A percentile compares a stretch with the other conserved stretches of the same genome.
Evolutionary conservation across 179 eudicot genomes (phyloP).

Genomic region (Gypsophila paniculata): DNA sequence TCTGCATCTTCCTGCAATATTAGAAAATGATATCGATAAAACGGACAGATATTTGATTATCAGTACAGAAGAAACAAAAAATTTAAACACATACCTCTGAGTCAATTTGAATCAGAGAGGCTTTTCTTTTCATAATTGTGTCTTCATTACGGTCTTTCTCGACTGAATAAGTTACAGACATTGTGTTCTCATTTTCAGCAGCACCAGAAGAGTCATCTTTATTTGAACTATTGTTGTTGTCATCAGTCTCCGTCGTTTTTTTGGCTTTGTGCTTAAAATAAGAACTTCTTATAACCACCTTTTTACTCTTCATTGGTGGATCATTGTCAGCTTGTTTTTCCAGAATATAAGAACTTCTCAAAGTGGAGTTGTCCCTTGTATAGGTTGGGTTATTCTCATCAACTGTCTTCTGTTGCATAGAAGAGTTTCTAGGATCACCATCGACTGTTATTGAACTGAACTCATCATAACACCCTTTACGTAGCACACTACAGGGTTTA

Average conservation of each 20-base stretch:
- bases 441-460: slow-evolving; percentile 20
- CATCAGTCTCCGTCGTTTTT: slow-evolving; percentile 27
- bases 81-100: slow-evolving; percentile 33
- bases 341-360: slow-evolving; percentile 55
- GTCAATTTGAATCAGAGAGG: slow-evolving; percentile 30
- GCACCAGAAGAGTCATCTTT: slow-evolving; percentile 22
- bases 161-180: slow-evolving; percentile 22
- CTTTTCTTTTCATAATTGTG: slow-evolving; percentile 51
- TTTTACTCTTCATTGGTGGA: slow-evolving; percentile 23
- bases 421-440: slow-evolving; percentile 32
- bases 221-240: slow-evolving; percentile 19
- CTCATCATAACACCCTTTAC: slow-evolving; percentile 35
- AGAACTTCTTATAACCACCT: slow-evolving; percentile 37
- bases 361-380: slow-evolving; percentile 22
- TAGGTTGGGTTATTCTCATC: slow-evolving; percentile 22
- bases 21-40: neutral
- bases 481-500: slow-evolving; percentile 46
- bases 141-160: slow-evolving; percentile 21
- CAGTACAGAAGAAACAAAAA: neutral
- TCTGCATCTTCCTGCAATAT: slow-evolving; percentile 32
- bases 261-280: slow-evolving; percentile 36
- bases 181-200: slow-evolving; percentile 21
- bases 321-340: slow-evolving; percentile 28
- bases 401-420: slow-evolving; percentile 30
- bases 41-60: neutral